Percentiles rank a stretch among this genome's conserved stretches.
These are phyloP conservation scores for Ophiorrhiza pumila DNA, from an alignment of 257 asterid genomes.

Conservation along the genomic window DNA sequence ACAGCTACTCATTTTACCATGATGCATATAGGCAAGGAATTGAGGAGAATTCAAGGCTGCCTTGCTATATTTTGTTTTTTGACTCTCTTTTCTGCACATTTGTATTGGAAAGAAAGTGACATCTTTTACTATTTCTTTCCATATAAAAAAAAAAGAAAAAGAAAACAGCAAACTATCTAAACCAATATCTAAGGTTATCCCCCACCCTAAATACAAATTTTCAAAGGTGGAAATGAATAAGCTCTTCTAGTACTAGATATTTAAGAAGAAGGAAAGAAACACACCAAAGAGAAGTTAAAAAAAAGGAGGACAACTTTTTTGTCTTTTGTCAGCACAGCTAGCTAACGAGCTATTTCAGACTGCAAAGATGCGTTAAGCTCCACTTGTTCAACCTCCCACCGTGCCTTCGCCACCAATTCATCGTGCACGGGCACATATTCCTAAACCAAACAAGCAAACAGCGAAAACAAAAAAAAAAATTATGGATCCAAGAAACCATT, in stretches of 20 bases:
- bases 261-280: background rate
- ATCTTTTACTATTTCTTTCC: too few relatives aligned
- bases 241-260: background rate
- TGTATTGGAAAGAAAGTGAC: too few relatives aligned
- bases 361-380: constrained; percentile 28
- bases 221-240: background rate
- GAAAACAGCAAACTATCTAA: background rate
- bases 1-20: too few relatives aligned
- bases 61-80: too few relatives aligned
- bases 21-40: background rate
- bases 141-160: too few relatives aligned
- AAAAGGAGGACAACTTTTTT: background rate
- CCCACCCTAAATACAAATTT: constrained; percentile 1
- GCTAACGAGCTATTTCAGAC: constrained; percentile 24
- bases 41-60: background rate
- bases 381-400: constrained; percentile 29
- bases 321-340: background rate
- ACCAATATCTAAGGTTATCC: too few relatives aligned
- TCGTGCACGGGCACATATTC: constrained; percentile 36
- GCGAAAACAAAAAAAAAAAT: background rate
- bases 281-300: background rate
- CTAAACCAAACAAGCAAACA: constrained; percentile 11
- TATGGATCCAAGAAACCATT: background rate
- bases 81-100: too few relatives aligned
- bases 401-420: constrained; percentile 29